Evolutionary conservation across 331 rosid species (phyloP).

Genomic region (Telfairia occidentalis): DNA sequence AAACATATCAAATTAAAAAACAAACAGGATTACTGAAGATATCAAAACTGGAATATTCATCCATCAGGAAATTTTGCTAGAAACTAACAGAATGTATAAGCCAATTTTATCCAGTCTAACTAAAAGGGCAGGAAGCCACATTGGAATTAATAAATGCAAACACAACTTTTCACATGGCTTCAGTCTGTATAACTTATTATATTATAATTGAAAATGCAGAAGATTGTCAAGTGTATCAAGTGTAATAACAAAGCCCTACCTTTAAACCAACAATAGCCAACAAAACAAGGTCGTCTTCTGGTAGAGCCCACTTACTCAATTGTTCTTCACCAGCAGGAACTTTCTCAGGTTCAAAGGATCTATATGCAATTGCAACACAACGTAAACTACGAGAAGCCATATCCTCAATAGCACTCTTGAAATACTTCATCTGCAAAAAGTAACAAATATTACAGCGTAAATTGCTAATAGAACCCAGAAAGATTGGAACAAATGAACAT

Average conservation of each 20-base stretch:
- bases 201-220: not conserved
- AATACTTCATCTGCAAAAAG: constrained; percentile 36
- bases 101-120: not conserved
- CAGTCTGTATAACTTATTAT: not conserved
- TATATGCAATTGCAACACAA: constrained; percentile 91
- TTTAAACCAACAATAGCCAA: constrained; percentile 93
- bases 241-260: constrained; percentile 22
- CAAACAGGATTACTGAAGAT: not conserved
- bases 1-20: not conserved
- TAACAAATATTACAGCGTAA: constrained; percentile 1
- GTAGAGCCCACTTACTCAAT: constrained; percentile 66
- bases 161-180: not conserved
- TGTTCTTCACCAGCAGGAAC: constrained; percentile 65
- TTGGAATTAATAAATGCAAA: not conserved
- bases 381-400: constrained; percentile 81
- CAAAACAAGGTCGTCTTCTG: constrained; percentile 70
- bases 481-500: not conserved
- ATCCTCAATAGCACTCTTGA: constrained; percentile 65
- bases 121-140: not conserved
- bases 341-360: constrained; percentile 38
- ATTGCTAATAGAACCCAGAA: not conserved
- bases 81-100: not conserved
- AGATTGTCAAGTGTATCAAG: not conserved
- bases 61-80: not conserved
- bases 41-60: not conserved